Percentiles rank a stretch among this genome's conserved stretches.
Conservation (phyloP, 2,329 filamentous ascomycete genomes). For the Talaromyces sp. region DNA sequence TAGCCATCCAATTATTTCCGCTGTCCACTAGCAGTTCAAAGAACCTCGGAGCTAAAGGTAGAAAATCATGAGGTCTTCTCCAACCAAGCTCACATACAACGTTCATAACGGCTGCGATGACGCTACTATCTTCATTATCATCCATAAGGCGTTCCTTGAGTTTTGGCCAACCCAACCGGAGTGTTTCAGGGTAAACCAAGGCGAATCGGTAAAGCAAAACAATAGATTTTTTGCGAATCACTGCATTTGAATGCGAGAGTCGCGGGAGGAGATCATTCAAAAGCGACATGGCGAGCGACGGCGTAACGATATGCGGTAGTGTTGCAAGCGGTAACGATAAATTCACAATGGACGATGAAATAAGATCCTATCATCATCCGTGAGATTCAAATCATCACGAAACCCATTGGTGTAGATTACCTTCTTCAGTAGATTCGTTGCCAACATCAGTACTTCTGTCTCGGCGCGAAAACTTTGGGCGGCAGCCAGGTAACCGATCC, state of each 20-base stretch:
- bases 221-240: constrained; percentile 90
- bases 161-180: constrained; percentile 91
- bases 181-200: constrained; percentile 90
- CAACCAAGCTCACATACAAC: constrained; percentile 94
- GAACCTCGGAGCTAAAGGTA: constrained; percentile 82
- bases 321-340: constrained; percentile 83
- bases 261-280: constrained; percentile 81
- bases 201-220: constrained; percentile 91
- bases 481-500: constrained; percentile 88
- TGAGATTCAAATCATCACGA: not conserved
- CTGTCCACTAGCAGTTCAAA: constrained; percentile 90
- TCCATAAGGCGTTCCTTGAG: constrained; percentile 93
- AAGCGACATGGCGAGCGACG: constrained; percentile 83
- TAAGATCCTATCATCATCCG: constrained; percentile 41
- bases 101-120: constrained; percentile 93
- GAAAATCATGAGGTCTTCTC: constrained; percentile 87
- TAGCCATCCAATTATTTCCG: constrained; percentile 99
- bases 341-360: constrained; percentile 65
- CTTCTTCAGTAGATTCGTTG: constrained; percentile 95
- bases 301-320: constrained; percentile 90
- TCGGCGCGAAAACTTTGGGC: constrained; percentile 94
- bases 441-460: constrained; percentile 95
- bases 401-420: constrained; percentile 32
- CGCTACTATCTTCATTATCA: constrained; percentile 80
- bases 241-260: constrained; percentile 76